Percentiles rank a stretch among this genome's conserved stretches.
Conservation (phyloP, 2,329 filamentous ascomycete genomes). For the Amylocarpus encephaloides region DNA sequence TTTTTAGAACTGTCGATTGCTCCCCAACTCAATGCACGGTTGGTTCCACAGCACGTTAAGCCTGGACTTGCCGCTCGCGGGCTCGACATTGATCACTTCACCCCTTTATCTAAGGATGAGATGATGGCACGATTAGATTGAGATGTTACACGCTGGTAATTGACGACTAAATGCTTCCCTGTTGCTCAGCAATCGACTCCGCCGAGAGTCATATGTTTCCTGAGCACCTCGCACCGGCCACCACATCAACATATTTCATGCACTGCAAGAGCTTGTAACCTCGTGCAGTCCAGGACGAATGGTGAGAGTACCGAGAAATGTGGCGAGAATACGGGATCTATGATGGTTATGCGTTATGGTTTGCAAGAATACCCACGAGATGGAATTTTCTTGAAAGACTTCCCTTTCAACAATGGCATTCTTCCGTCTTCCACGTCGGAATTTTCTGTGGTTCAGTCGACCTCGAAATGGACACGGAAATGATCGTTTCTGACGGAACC, state of each 20-base stretch:
- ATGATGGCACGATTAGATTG: slow-evolving; percentile 98
- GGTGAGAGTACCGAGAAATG: slow-evolving; percentile 28
- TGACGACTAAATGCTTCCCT: slow-evolving; percentile 32
- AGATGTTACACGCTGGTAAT: slow-evolving; percentile 35
- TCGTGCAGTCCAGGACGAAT: slow-evolving; percentile 24
- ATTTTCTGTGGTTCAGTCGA: slow-evolving; percentile 18
- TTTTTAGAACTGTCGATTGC: slow-evolving; percentile 86
- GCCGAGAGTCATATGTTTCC: slow-evolving; percentile 22
- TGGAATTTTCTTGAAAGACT: slow-evolving; percentile 19
- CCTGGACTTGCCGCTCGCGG: slow-evolving; percentile 67
- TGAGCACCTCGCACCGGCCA: slow-evolving; percentile 26
- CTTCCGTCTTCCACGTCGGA: slow-evolving; percentile 18
- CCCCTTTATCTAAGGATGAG: slow-evolving; percentile 83
- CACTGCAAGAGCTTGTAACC: slow-evolving; percentile 25
- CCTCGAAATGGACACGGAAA: slow-evolving; percentile 15
- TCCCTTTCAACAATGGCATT: slow-evolving; percentile 16
- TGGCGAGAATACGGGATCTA: slow-evolving; percentile 27
- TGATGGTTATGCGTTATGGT: slow-evolving; percentile 31
- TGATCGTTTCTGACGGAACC: slow-evolving; percentile 22
- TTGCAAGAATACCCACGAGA: slow-evolving; percentile 30
- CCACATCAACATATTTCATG: slow-evolving; percentile 25
- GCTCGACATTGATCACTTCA: slow-evolving; percentile 90
- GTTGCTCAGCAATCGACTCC: slow-evolving; percentile 27
- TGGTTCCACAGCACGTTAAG: slow-evolving; percentile 80
- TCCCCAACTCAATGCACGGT: slow-evolving; percentile 75